Evolutionary conservation across 805 yeast genomes (phyloP), one percentile per base, ranked within the genome.

Genomic region (Blastobotrys chiropterorum): DNA sequence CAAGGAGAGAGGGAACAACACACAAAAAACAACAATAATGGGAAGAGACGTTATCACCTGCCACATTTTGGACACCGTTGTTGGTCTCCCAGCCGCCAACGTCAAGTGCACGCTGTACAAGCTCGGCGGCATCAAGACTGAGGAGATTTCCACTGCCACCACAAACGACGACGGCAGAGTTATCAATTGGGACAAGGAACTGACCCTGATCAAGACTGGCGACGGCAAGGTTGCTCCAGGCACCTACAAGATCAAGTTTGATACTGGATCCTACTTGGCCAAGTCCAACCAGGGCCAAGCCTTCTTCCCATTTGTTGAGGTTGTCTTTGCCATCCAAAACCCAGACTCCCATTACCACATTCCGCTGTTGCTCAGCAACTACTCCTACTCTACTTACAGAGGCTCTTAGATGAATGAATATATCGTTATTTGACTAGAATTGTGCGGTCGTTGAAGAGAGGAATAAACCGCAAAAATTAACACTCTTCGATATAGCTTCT

Each of bases 291-390:
- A 58, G 11, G 67, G 69, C 52, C 69, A 74, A 52, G 83, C 90
- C 0, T 90, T 90, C 65, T 90, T 90, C 73, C 97, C 97, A 0
- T 85, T 78, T 62, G 89, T 90, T 6, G 97, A 90, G 54, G 86
- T 90, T 40, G 73, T 76, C 0, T 90, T 90, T 63, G 77, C 77
- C 30, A 80, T 90, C 2, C 76, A 75, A 4, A 73, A 75, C 56
- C 85, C 86, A 0, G 88, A 83, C 54, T 72, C 79, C 39, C 98
- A 90, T 66, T 90, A 89, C 68, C 98, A 90, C 65, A 85, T 90
- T 50, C 98, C 98, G 0, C 70, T 90, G 55, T 75, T 90, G 50
- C 72, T 90, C 53, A 82, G 96, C 44, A 88, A 88, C 63, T 88
- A 85, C 69, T 85, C 96, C 34, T 90, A 90, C 70, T 81, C 95